Evolutionary conservation across 2,329 filamentous ascomycete species (phyloP).

Genomic region (Triangularia setosa): DNA sequence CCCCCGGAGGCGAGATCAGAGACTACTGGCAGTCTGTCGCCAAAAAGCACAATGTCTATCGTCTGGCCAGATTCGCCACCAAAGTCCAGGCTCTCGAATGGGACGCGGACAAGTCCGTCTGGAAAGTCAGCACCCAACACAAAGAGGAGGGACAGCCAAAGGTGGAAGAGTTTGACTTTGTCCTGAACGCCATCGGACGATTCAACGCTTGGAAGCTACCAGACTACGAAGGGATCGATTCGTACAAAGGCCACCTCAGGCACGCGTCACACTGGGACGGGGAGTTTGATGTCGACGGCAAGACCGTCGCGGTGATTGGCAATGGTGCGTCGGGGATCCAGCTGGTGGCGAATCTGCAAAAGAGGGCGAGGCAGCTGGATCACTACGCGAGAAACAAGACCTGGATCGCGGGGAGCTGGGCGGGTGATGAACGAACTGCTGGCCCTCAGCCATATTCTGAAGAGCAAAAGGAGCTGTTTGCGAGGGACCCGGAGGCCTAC

Average conservation of each 20-base stretch:
- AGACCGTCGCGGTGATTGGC: constrained; percentile 57
- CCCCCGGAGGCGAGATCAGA: constrained; percentile 62
- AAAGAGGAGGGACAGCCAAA: constrained; percentile 36
- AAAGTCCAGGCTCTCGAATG: constrained; percentile 55
- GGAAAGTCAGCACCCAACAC: constrained; percentile 49
- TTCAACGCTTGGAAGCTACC: constrained; percentile 65
- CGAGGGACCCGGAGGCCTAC: constrained; percentile 57
- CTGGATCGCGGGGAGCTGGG: constrained; percentile 64
- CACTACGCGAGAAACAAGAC: constrained; percentile 63
- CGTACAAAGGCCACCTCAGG: constrained; percentile 52
- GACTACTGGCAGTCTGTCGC: constrained; percentile 63
- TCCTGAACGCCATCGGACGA: constrained; percentile 60
- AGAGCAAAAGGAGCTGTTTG: constrained; percentile 54
- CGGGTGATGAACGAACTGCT: constrained; percentile 50
- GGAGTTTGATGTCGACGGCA: constrained; percentile 44
- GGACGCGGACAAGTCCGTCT: constrained; percentile 49
- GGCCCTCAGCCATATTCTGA: constrained; percentile 52
- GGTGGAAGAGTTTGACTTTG: constrained; percentile 52
- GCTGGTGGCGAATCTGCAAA: constrained; percentile 50
- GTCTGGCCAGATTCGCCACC: constrained; percentile 51
- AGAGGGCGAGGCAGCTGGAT: constrained; percentile 48
- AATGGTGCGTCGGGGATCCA: constrained; percentile 61
- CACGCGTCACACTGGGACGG: constrained; percentile 61
- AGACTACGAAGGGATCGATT: constrained; percentile 53
- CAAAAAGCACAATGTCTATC: constrained; percentile 60